These are phyloP conservation scores for Domatiomyces globalis DNA, from an alignment of 2,329 filamentous ascomycete genomes.

Conservation along the genomic window DNA sequence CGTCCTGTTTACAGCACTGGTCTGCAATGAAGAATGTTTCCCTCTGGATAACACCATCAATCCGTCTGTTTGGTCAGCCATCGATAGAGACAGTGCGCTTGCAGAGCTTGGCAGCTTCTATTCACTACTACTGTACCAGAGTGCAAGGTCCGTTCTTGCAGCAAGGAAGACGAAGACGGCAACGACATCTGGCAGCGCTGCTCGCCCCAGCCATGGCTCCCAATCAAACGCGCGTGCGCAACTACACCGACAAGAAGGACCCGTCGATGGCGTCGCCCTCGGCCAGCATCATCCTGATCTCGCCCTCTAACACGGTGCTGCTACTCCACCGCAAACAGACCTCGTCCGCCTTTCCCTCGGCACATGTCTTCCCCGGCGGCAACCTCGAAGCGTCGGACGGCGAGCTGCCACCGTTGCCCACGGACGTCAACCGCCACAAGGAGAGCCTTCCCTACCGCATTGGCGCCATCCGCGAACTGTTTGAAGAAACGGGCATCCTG, in stretches of 20 bases:
- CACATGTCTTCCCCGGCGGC: constrained; percentile 90
- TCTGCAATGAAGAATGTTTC: too few species aligned
- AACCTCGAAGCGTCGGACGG: constrained; percentile 68
- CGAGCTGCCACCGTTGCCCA: constrained; percentile 34
- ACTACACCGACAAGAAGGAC: constrained; percentile 29
- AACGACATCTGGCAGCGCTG: too few species aligned
- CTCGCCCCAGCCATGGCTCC: too few species aligned
- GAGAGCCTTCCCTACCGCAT: constrained; percentile 64
- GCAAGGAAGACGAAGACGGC: too few species aligned
- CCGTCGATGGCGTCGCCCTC: constrained; percentile 13
- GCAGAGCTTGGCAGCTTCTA: too few species aligned
- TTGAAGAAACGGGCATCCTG: constrained; percentile 86
- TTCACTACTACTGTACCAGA: too few species aligned
- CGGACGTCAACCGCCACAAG: constrained; percentile 41
- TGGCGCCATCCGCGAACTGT: constrained; percentile 78
- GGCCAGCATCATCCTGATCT: constrained; percentile 65
- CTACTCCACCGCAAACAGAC: constrained; percentile 74
- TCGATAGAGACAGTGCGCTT: too few species aligned
- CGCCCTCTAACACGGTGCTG: constrained; percentile 72
- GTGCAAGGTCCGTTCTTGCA: too few species aligned
- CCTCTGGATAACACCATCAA: too few species aligned
- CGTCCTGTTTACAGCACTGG: too few species aligned
- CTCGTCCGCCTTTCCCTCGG: constrained; percentile 72
- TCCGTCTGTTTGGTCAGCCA: too few species aligned
- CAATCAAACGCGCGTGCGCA: constrained; percentile 26